Evolutionary conservation across 108 stramenopile genomes (phyloP).

Genomic region (Cyclostephanos tholiformis): DNA sequence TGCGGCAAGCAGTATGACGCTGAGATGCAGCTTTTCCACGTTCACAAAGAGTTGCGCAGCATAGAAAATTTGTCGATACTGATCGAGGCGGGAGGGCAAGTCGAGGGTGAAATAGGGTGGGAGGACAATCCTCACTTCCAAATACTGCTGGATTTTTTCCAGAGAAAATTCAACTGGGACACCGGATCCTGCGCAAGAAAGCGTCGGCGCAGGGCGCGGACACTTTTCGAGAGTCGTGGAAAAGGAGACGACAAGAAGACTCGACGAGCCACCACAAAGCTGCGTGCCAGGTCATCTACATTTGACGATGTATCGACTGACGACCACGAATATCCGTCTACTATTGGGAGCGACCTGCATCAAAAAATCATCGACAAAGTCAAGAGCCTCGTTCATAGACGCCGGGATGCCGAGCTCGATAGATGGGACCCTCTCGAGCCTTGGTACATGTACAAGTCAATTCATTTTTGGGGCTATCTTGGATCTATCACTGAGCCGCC

Average conservation of each 20-base stretch:
- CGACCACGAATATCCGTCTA: not conserved
- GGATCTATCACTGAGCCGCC: constrained; percentile 87
- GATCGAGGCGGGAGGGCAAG: constrained; percentile 21
- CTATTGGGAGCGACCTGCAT: constrained; percentile 1
- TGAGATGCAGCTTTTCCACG: constrained; percentile 55
- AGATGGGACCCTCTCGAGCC: constrained; percentile 23
- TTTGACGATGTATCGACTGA: constrained; percentile 1
- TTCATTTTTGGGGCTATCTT: constrained; percentile 62
- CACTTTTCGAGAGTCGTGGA: not conserved
- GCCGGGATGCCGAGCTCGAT: not conserved
- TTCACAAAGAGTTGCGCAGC: constrained; percentile 17
- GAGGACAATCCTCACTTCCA: constrained; percentile 33
- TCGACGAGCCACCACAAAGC: not conserved
- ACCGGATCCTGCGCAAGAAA: constrained; percentile 10
- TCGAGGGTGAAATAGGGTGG: constrained; percentile 2
- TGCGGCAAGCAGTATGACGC: constrained; percentile 67
- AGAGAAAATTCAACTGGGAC: constrained; percentile 27
- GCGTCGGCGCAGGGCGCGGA: not conserved
- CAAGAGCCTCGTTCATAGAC: not conserved
- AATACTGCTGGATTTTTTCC: constrained; percentile 33
- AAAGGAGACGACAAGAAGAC: not conserved
- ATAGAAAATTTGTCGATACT: constrained; percentile 30
- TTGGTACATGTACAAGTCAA: constrained; percentile 16
- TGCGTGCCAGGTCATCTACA: not conserved
- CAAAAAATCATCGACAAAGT: not conserved